Percentiles rank a stretch among this genome's conserved stretches.
phyloP scores from a whole-genome alignment of 306 rosid genomes.

The Canavalia ensiformis region DNA sequence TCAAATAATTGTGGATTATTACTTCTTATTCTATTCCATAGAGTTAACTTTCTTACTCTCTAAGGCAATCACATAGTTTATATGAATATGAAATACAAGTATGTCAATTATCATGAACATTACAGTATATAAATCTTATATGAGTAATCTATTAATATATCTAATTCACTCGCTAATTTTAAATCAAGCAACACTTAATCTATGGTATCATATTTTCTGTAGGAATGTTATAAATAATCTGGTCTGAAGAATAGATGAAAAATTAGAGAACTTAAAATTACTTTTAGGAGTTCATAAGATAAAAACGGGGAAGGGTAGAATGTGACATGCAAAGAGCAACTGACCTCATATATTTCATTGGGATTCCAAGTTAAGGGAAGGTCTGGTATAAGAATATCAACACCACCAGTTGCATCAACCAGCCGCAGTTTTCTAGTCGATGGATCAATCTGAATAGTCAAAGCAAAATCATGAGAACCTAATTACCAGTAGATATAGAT shows the following conservation, averaged over 20 bases:
- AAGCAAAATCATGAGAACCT: conserved; percentile 30
- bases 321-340: neutral
- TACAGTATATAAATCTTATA: too few species aligned
- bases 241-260: conserved; percentile 39
- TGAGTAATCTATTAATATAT: too few species aligned
- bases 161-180: neutral
- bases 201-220: neutral
- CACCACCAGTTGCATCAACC: conserved; percentile 84
- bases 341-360: conserved; percentile 72
- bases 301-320: conserved; percentile 14
- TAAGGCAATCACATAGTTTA: too few species aligned
- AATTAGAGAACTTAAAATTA: neutral
- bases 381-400: conserved; percentile 88
- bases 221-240: conserved; percentile 28
- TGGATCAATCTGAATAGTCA: conserved; percentile 67
- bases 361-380: conserved; percentile 79
- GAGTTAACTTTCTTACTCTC: too few species aligned
- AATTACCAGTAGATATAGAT: conserved; percentile 32
- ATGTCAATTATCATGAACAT: too few species aligned
- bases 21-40: too few species aligned
- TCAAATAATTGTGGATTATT: too few species aligned
- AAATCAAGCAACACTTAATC: neutral
- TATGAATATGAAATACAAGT: too few species aligned
- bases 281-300: conserved; percentile 4
- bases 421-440: conserved; percentile 78